Percentiles rank a stretch among this genome's conserved stretches.
These are phyloP conservation scores for Pythium brachiatum DNA, from an alignment of 352 stramenopile genomes.

Conservation along the genomic window DNA sequence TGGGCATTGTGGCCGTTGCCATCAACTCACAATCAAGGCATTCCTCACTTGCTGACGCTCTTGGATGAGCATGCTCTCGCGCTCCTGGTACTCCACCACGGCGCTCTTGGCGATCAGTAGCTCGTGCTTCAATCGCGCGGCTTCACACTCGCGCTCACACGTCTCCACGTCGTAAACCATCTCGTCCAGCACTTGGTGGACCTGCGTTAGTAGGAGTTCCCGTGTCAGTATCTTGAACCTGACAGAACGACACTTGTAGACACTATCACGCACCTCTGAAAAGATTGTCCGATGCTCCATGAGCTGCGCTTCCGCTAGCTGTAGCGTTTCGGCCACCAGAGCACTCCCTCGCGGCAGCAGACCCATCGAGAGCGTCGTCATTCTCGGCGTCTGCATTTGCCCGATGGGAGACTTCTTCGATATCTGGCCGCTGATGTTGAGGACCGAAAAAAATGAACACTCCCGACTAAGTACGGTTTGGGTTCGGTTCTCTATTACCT, in stretches of 20 bases:
- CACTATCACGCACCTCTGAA: slow-evolving; percentile 33
- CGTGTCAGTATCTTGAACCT: not conserved
- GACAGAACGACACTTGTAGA: not conserved
- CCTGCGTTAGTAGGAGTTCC: too few species aligned
- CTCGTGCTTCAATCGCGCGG: slow-evolving; percentile 35
- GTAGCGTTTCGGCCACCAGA: slow-evolving; percentile 36
- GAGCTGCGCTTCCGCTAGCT: slow-evolving; percentile 41
- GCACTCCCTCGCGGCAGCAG: slow-evolving; percentile 39
- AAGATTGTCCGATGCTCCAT: slow-evolving; percentile 41
- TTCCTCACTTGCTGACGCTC: slow-evolving; percentile 56
- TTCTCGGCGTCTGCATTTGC: not conserved
- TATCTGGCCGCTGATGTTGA: slow-evolving; percentile 6
- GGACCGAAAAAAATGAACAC: not conserved
- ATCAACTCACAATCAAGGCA: not conserved
- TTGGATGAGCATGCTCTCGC: slow-evolving; percentile 55
- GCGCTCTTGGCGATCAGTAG: slow-evolving; percentile 32
- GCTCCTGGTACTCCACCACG: slow-evolving; percentile 50
- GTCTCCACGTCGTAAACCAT: slow-evolving; percentile 85
- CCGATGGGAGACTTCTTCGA: slow-evolving; percentile 11
- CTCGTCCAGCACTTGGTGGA: slow-evolving; percentile 66
- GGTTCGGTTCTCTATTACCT: slow-evolving; percentile 11
- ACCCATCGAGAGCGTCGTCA: slow-evolving; percentile 8
- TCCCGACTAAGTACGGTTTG: slow-evolving; percentile 18
- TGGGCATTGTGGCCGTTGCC: too few species aligned
- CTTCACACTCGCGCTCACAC: slow-evolving; percentile 55